phyloP scores from a whole-genome alignment of 805 yeast species.

The Starmerella gropengiesseri region DNA sequence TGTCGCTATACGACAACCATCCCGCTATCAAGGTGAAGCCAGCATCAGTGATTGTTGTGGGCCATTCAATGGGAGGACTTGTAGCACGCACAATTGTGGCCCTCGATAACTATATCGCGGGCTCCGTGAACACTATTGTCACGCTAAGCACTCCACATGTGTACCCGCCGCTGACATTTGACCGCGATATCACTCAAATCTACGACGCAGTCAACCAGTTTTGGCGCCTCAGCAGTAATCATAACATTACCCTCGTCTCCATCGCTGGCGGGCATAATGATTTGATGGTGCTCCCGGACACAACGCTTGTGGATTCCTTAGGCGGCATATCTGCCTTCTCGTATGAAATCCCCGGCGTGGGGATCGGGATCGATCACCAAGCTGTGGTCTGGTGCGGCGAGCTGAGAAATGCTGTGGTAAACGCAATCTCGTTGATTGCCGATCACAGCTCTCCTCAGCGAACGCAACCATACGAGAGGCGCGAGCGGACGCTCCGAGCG shows the following conservation, averaged over 20 bases:
- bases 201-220: conserved; percentile 65
- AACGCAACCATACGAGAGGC: conserved; percentile 41
- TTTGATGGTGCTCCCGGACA: conserved; percentile 77
- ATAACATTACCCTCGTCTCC: conserved; percentile 61
- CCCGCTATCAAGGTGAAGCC: conserved; percentile 33
- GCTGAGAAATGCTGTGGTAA: conserved; percentile 52
- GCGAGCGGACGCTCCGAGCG: conserved; percentile 38
- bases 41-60: conserved; percentile 63
- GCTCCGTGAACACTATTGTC: conserved; percentile 69
- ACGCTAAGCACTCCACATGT: conserved; percentile 89
- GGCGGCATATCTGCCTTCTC: conserved; percentile 79
- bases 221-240: conserved; percentile 46
- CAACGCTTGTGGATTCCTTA: conserved; percentile 60
- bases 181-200: conserved; percentile 68
- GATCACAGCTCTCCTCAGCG: conserved; percentile 36
- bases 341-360: conserved; percentile 77
- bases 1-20: conserved; percentile 46
- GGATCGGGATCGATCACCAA: conserved; percentile 90
- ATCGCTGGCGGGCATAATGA: conserved; percentile 84
- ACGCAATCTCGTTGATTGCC: conserved; percentile 47
- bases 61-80: conserved; percentile 97
- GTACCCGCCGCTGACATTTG: conserved; percentile 86
- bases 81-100: conserved; percentile 80
- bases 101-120: conserved; percentile 58
- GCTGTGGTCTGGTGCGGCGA: conserved; percentile 97